Conservation (phyloP, 495 filamentous ascomycete genomes). For the Cenococcum geophilum region DNA sequence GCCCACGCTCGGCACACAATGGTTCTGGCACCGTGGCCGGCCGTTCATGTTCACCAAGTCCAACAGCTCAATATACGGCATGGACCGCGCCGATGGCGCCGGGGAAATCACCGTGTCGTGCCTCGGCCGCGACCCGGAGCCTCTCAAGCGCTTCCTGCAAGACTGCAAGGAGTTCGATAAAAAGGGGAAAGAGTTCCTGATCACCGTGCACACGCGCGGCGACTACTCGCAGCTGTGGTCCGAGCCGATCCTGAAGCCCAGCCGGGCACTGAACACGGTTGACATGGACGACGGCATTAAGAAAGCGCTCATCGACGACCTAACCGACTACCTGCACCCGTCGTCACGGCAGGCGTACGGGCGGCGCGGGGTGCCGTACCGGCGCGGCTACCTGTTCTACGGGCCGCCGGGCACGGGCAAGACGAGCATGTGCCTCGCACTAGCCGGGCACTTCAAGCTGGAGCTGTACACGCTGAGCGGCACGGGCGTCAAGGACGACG, state of each 20-base stretch:
- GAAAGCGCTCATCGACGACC: constrained; percentile 7
- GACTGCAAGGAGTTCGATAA: constrained; percentile 9
- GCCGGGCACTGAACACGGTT: constrained; percentile 17
- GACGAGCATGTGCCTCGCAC: constrained; percentile 56
- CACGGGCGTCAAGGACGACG: constrained; percentile 79
- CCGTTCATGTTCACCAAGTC: constrained; percentile 12
- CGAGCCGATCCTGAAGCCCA: constrained; percentile 7
- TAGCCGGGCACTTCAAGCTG: constrained; percentile 60
- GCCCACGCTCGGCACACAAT: constrained; percentile 15
- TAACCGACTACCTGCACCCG: constrained; percentile 8
- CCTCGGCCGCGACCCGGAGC: constrained; percentile 12
- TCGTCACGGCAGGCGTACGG: constrained; percentile 1
- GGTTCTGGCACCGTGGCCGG: constrained; percentile 19
- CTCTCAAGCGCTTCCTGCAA: constrained; percentile 16
- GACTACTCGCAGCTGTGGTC: background rate
- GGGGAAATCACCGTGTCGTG: constrained; percentile 3
- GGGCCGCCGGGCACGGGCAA: constrained; percentile 69
- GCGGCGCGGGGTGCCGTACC: constrained; percentile 29
- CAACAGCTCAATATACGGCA: background rate
- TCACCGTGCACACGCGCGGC: constrained; percentile 10
- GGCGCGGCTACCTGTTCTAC: constrained; percentile 46
- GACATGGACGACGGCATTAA: constrained; percentile 20
- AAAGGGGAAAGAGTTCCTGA: constrained; percentile 6
- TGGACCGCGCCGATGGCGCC: background rate
- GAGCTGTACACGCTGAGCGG: constrained; percentile 59